Conservation (phyloP, 306 rosid species). For the Casuarina cunninghamiana region DNA sequence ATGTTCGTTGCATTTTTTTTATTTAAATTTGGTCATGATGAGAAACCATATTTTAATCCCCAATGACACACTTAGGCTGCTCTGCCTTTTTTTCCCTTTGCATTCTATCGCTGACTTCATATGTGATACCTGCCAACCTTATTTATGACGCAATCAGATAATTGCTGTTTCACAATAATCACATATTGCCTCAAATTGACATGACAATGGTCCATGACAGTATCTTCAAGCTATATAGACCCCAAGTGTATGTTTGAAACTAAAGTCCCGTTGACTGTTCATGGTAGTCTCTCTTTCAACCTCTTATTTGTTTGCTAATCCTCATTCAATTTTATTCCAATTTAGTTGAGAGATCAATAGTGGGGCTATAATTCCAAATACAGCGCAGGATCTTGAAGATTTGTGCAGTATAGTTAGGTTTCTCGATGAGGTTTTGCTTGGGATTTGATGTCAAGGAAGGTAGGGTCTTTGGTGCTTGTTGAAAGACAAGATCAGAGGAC, state of each 20-base stretch:
- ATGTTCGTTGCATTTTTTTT: conserved; percentile 17
- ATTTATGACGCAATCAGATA: neutral
- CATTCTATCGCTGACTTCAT: neutral
- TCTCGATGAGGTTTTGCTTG: neutral
- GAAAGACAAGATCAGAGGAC: neutral
- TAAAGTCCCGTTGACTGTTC: neutral
- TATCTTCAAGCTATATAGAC: neutral
- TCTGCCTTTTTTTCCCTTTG: neutral
- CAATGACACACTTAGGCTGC: neutral
- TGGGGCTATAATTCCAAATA: neutral
- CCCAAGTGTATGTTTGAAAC: neutral
- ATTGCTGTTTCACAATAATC: neutral
- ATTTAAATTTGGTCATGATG: neutral
- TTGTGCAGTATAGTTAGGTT: neutral
- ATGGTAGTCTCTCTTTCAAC: neutral
- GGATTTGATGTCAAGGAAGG: neutral
- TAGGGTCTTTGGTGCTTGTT: neutral
- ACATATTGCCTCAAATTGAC: neutral
- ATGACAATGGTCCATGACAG: neutral
- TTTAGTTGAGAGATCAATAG: neutral
- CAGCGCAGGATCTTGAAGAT: neutral
- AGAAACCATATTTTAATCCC: neutral
- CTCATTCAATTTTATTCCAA: neutral
- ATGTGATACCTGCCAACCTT: neutral
- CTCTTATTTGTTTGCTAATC: neutral